Evolutionary conservation across 768 basidiomycete species (phyloP), one percentile per base, ranked within the genome.

Genomic region (Thelephora ganbajun): DNA sequence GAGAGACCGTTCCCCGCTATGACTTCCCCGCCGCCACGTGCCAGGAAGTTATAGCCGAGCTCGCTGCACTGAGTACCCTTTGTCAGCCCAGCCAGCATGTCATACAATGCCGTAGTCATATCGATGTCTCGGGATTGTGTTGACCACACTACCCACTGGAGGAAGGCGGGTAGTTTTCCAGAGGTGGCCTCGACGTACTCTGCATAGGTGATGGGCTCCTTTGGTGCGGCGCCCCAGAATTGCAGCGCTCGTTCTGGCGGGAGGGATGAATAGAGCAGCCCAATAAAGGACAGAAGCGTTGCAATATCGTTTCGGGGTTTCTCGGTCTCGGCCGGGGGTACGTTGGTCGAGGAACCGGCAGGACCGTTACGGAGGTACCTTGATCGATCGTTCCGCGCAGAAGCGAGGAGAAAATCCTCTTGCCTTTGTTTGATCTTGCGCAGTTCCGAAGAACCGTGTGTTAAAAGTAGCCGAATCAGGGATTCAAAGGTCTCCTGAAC

Each of bases 61-160:
- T 89, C 84, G 54, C 87, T 88, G 56, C 86, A 87, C 54, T 83
- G 80, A 49, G 83, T 80, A 0, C 91, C 91, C 45, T 83, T 82
- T 2, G 88, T 75, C 22, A 93, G 69, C 18, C 92, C 88, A 6
- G 76, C 70, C 26, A 96, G 66, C 92, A 93, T 93, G 55, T 93
- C 86, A 59, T 89, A 91, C 45, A 91, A 63, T 0, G 87, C 85
- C 54, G 79, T 80, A 35, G 81, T 70, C 77, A 89, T 80, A 1
- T 75, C 74, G 5, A 74, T 57, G 51, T 89, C 85, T 50, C 81
- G 75, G 4, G 74, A 69, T 48, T 88, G 79, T 1, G 86, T 85
- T 1, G 83, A 84, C 83, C 83, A 85, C 7, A 87, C 77, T 0
- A 87, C 87, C 91, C 90, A 94, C 49, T 89, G 85, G 43, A 94